phyloP scores from a whole-genome alignment of 2,329 filamentous ascomycete species.

The Raffaelea deltoideospora region DNA sequence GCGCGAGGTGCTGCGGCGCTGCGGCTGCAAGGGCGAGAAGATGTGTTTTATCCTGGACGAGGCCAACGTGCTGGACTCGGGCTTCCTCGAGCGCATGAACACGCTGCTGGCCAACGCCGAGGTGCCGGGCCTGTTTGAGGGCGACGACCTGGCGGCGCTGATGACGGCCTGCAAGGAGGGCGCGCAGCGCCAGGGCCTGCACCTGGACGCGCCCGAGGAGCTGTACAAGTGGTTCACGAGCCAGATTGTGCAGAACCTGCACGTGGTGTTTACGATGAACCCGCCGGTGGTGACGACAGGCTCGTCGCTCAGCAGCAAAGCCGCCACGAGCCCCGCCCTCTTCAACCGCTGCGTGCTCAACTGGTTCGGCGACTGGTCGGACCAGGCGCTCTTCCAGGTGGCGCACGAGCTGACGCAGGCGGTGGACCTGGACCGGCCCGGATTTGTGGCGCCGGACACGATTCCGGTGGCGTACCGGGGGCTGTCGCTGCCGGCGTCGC shows the following conservation, averaged over 20 bases:
- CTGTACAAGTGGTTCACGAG: slow-evolving; percentile 99
- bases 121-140: slow-evolving; percentile 94
- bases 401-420: slow-evolving; percentile 89
- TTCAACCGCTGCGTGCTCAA: slow-evolving; percentile 99
- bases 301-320: slow-evolving; percentile 65
- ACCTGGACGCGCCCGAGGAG: slow-evolving; percentile 95
- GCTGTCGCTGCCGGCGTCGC: slow-evolving; percentile 68
- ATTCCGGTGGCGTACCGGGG: slow-evolving; percentile 87
- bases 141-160: slow-evolving; percentile 94
- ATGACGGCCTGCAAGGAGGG: slow-evolving; percentile 99
- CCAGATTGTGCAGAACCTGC: slow-evolving; percentile 96
- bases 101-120: slow-evolving; percentile 98
- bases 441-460: slow-evolving; percentile 74
- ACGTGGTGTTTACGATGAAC: slow-evolving; percentile 99
- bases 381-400: slow-evolving; percentile 96
- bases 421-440: slow-evolving; percentile 83
- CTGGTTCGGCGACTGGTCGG: slow-evolving; percentile 99
- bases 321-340: slow-evolving; percentile 88
- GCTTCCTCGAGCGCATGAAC: slow-evolving; percentile 98
- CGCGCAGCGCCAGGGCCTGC: slow-evolving; percentile 83
- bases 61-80: slow-evolving; percentile 93
- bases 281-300: slow-evolving; percentile 68
- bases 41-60: slow-evolving; percentile 99
- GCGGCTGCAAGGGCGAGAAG: slow-evolving; percentile 96
- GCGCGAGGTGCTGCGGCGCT: slow-evolving; percentile 79